Evolutionary conservation across 2,329 filamentous ascomycete species (phyloP).

Genomic region (Tolypocladium guangdongense): DNA sequence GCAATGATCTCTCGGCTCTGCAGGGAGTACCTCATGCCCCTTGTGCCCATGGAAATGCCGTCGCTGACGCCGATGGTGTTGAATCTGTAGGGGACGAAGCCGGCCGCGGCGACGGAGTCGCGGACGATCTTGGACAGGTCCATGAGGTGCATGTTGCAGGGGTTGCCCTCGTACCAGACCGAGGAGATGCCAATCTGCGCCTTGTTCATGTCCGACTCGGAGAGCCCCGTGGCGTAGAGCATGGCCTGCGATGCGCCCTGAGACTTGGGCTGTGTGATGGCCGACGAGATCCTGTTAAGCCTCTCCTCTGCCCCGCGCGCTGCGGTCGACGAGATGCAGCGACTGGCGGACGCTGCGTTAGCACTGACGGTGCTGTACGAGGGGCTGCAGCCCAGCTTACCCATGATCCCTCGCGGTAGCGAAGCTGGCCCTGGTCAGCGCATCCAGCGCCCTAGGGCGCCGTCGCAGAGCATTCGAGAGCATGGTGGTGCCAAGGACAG

Average conservation of each 20-base stretch:
- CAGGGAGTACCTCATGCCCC: conserved; percentile 89
- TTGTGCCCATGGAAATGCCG: conserved; percentile 96
- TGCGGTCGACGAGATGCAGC: conserved; percentile 39
- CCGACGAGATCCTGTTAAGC: conserved; percentile 74
- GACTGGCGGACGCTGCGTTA: conserved; percentile 21
- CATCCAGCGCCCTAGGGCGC: conserved; percentile 3
- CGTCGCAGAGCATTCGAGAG: conserved; percentile 9
- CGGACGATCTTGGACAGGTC: conserved; percentile 71
- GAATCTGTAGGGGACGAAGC: conserved; percentile 90
- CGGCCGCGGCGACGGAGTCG: conserved; percentile 53
- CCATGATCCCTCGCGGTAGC: conserved; percentile 5
- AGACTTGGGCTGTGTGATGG: conserved; percentile 93
- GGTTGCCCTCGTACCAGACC: conserved; percentile 96
- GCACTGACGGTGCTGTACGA: no score
- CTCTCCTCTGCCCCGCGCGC: conserved; percentile 37
- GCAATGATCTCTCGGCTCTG: conserved; percentile 95
- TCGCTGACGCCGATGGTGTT: conserved; percentile 98
- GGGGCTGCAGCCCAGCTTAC: conserved; percentile 3
- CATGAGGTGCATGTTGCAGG: conserved; percentile 98
- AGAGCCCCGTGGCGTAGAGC: conserved; percentile 90
- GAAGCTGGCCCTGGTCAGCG: conserved; percentile 6
- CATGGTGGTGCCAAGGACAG: conserved; percentile 5
- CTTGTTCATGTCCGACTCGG: conserved; percentile 83
- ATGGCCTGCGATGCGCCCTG: conserved; percentile 98
- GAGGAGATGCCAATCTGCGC: conserved; percentile 96